phyloP scores from a whole-genome alignment of 371 early-diverging fungal species.

The Apophysomyces ossiformis region DNA sequence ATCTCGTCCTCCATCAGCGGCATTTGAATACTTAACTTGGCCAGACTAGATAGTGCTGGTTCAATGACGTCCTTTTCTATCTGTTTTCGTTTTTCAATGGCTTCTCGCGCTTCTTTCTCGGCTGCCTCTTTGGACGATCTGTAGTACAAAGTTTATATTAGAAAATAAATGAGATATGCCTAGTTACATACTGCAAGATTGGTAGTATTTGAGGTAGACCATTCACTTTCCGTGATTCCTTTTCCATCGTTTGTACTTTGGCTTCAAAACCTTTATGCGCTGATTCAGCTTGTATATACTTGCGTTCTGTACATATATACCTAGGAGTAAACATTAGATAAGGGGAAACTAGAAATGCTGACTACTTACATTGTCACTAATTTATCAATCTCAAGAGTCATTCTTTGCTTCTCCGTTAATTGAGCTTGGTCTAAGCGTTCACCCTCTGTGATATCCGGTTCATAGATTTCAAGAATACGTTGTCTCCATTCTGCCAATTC shows the following conservation, averaged over 20 bases:
- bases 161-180: not conserved
- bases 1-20: slow-evolving; percentile 9
- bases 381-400: slow-evolving; percentile 6
- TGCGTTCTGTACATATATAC: slow-evolving; percentile 4
- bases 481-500: not conserved
- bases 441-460: not conserved
- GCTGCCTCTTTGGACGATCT: not conserved
- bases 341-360: not conserved
- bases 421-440: not conserved
- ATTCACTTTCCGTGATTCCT: slow-evolving; percentile 12
- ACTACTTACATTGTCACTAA: not conserved
- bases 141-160: not conserved
- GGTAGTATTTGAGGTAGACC: slow-evolving; percentile 6
- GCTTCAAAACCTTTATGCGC: slow-evolving; percentile 12
- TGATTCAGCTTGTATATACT: slow-evolving; percentile 4
- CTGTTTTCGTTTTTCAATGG: not conserved
- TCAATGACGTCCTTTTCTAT: not conserved
- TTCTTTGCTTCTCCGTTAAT: not conserved
- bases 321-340: not conserved
- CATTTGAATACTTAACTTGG: slow-evolving; percentile 1
- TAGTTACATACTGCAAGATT: slow-evolving; percentile 1
- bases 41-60: slow-evolving; percentile 1
- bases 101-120: slow-evolving; percentile 2
- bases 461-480: not conserved
- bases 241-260: slow-evolving; percentile 4